Percentiles rank a stretch among this genome's conserved stretches.
phyloP scores from a whole-genome alignment of 78 protist genomes.

The Dictyostelium purpureum region DNA sequence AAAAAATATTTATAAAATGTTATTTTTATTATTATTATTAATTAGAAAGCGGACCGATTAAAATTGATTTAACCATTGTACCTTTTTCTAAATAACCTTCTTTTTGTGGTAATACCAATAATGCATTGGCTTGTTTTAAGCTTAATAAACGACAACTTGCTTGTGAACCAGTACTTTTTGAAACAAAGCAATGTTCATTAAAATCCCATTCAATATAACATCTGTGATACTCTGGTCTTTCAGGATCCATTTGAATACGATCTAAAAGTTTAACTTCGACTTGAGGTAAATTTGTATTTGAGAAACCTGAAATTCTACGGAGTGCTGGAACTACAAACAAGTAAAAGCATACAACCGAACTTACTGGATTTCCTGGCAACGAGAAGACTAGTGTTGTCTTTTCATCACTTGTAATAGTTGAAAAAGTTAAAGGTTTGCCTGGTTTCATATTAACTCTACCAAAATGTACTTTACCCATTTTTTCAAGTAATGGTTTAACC shows the following conservation, averaged over 20 bases:
- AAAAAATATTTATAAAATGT: not conserved
- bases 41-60: slow-evolving; percentile 48
- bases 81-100: slow-evolving; percentile 72
- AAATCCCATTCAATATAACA: slow-evolving; percentile 42
- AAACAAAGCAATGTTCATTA: slow-evolving; percentile 27
- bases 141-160: slow-evolving; percentile 79
- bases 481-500: slow-evolving; percentile 70
- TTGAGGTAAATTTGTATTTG: slow-evolving; percentile 7
- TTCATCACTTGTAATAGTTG: slow-evolving; percentile 12
- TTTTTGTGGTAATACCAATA: slow-evolving; percentile 51
- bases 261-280: slow-evolving; percentile 67
- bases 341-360: slow-evolving; percentile 72
- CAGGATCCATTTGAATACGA: slow-evolving; percentile 73
- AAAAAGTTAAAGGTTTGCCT: slow-evolving; percentile 91
- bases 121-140: slow-evolving; percentile 59
- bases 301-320: slow-evolving; percentile 40
- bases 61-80: slow-evolving; percentile 24
- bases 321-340: slow-evolving; percentile 83
- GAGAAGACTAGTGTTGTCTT: slow-evolving; percentile 61
- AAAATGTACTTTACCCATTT: slow-evolving; percentile 76
- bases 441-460: slow-evolving; percentile 92
- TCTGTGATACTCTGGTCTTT: slow-evolving; percentile 91
- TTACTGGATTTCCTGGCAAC: slow-evolving; percentile 91
- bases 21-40: not conserved
- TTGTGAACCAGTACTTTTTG: slow-evolving; percentile 77